These are phyloP conservation scores for Boletus calvinii DNA, from an alignment of 1,284 basidiomycete species.

Conservation along the genomic window DNA sequence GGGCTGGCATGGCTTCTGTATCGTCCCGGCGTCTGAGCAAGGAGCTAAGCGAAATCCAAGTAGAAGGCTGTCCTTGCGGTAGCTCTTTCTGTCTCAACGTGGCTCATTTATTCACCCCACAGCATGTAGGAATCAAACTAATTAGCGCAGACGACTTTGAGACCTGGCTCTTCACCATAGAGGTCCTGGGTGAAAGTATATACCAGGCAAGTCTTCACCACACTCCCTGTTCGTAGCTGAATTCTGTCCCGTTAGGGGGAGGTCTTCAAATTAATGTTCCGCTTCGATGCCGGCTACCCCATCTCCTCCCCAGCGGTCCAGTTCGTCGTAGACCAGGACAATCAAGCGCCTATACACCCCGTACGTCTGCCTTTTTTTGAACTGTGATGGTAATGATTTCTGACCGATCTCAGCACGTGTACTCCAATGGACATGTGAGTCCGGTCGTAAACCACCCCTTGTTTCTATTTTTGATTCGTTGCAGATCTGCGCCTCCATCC, in stretches of 20 bases:
- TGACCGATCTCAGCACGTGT: conserved; percentile 60
- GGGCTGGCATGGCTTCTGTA: conserved; percentile 55
- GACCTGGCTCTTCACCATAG: conserved; percentile 71
- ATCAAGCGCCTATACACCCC: conserved; percentile 69
- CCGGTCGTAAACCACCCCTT: neutral
- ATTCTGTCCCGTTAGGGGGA: conserved; percentile 52
- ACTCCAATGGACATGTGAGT: conserved; percentile 81
- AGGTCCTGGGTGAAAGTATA: conserved; percentile 75
- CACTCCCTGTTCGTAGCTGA: conserved; percentile 7
- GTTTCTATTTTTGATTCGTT: conserved; percentile 15
- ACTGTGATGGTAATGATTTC: conserved; percentile 4
- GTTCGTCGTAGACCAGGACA: conserved; percentile 65
- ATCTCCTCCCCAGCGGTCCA: conserved; percentile 83
- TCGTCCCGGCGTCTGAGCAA: conserved; percentile 66
- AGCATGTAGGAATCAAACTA: conserved; percentile 60
- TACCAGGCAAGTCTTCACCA: conserved; percentile 51
- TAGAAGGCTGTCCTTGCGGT: conserved; percentile 75
- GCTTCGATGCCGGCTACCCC: conserved; percentile 73
- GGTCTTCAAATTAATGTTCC: conserved; percentile 72
- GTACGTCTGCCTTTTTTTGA: conserved; percentile 42
- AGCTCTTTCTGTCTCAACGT: neutral
- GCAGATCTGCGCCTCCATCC: conserved; percentile 82
- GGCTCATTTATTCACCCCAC: conserved; percentile 5
- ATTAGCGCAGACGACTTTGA: conserved; percentile 70
- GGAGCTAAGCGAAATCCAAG: conserved; percentile 69